Conservation (phyloP, 345 rosid species). For the Hibiscus trionum region DNA sequence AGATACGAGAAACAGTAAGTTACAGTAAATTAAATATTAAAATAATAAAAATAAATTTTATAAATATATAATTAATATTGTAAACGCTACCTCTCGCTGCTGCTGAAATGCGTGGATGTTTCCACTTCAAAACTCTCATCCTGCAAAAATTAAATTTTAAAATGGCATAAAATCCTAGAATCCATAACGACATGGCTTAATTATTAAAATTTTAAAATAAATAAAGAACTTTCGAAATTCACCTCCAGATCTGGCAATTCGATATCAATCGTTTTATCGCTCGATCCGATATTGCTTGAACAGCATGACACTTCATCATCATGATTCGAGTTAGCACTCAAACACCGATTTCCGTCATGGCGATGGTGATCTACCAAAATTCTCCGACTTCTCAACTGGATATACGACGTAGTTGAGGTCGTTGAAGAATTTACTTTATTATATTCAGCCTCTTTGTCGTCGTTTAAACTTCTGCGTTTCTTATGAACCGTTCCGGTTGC, state of each 20-base stretch:
- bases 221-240: not conserved
- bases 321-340: slow-evolving; percentile 23
- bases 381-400: slow-evolving; percentile 33
- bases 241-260: slow-evolving; percentile 52
- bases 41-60: too few relatives aligned
- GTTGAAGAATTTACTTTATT: slow-evolving; percentile 4
- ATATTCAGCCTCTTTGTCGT: slow-evolving; percentile 1
- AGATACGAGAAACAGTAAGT: not conserved
- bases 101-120: slow-evolving; percentile 39
- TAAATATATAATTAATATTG: not conserved
- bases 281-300: slow-evolving; percentile 40
- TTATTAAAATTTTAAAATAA: not conserved
- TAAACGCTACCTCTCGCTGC: slow-evolving; percentile 29
- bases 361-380: slow-evolving; percentile 14
- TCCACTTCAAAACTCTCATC: slow-evolving; percentile 44
- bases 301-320: slow-evolving; percentile 37
- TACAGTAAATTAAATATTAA: not conserved
- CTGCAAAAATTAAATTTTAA: slow-evolving; percentile 32
- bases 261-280: slow-evolving; percentile 17
- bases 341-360: slow-evolving; percentile 7
- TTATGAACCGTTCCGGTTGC: not conserved
- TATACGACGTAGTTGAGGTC: slow-evolving; percentile 18
- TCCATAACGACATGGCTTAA: not conserved
- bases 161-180: slow-evolving; percentile 13
- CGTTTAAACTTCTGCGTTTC: slow-evolving; percentile 9